These are phyloP conservation scores for Trichosporon sp. DNA, from an alignment of 1,284 basidiomycete genomes.

Conservation along the genomic window DNA sequence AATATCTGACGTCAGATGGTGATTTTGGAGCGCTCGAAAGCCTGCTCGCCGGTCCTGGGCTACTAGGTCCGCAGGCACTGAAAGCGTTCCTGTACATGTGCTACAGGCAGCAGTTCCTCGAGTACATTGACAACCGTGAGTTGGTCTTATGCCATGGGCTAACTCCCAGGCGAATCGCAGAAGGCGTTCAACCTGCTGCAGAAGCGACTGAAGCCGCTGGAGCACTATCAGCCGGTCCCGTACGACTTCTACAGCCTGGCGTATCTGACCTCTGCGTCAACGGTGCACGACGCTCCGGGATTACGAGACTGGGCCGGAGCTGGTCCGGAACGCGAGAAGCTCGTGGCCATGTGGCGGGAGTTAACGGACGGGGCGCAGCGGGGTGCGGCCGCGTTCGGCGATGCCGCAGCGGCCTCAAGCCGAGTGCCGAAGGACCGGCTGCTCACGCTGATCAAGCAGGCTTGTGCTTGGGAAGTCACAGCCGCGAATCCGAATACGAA, in stretches of 20 bases:
- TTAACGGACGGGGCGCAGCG: conserved; percentile 38
- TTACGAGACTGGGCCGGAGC: conserved; percentile 60
- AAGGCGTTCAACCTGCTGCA: conserved; percentile 60
- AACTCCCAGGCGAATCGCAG: conserved; percentile 52
- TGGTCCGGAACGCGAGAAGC: conserved; percentile 51
- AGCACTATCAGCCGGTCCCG: conserved; percentile 60
- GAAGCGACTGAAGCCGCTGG: conserved; percentile 60
- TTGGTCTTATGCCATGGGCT: conserved; percentile 1
- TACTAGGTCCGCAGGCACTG: conserved; percentile 56
- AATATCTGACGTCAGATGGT: conserved; percentile 50
- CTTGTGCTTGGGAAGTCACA: conserved; percentile 59
- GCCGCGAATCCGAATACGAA: conserved; percentile 13
- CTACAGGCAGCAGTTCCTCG: conserved; percentile 56
- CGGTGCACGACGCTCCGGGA: conserved; percentile 59
- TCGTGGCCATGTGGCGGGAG: conserved; percentile 55
- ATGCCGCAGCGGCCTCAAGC: not conserved
- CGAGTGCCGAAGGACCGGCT: conserved; percentile 56
- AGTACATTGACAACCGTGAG: conserved; percentile 59
- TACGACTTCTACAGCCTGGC: conserved; percentile 60
- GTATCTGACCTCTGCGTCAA: conserved; percentile 58
- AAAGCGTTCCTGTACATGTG: conserved; percentile 59
- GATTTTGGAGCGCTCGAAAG: conserved; percentile 58
- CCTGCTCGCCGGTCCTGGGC: conserved; percentile 51
- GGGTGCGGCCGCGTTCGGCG: conserved; percentile 22
- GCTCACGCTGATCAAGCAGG: conserved; percentile 57